Evolutionary conservation across 805 yeast genomes (phyloP).

Genomic region (Candida ponderosae): DNA sequence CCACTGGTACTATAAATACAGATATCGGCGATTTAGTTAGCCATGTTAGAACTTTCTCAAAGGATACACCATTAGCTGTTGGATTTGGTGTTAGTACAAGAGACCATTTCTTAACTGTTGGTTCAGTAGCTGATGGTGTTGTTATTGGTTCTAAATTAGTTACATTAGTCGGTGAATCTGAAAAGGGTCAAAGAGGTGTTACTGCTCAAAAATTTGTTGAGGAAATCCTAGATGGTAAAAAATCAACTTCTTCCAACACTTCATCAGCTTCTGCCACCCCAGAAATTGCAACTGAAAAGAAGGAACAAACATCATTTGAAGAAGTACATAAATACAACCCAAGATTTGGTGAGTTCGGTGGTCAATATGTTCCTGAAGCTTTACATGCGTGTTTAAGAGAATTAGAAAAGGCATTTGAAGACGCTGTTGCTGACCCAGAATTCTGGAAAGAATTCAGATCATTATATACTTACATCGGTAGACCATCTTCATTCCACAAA

Average conservation of each 20-base stretch:
- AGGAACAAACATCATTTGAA: conserved; percentile 28
- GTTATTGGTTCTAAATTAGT: conserved; percentile 90
- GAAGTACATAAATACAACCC: conserved; percentile 66
- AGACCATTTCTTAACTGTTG: conserved; percentile 79
- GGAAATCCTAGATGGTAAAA: conserved; percentile 58
- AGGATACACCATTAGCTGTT: conserved; percentile 80
- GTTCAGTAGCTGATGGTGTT: conserved; percentile 84
- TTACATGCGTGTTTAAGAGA: conserved; percentile 85
- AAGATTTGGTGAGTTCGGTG: conserved; percentile 93
- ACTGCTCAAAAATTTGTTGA: conserved; percentile 61
- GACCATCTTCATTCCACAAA: conserved; percentile 88
- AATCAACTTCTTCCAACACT: conserved; percentile 20
- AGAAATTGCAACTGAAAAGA: conserved; percentile 17
- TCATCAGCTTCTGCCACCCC: conserved; percentile 4
- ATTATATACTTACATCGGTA: conserved; percentile 86
- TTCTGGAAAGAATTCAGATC: conserved; percentile 92
- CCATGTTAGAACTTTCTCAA: conserved; percentile 70
- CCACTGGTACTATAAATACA: conserved; percentile 52
- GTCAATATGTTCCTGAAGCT: conserved; percentile 98
- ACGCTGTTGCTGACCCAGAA: conserved; percentile 77
- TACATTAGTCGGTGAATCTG: conserved; percentile 57
- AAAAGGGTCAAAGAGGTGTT: conserved; percentile 49
- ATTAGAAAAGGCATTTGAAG: conserved; percentile 80
- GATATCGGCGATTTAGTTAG: conserved; percentile 62
- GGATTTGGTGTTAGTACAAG: conserved; percentile 96